These are phyloP conservation scores for Phytophthora pisi DNA, from an alignment of 352 stramenopile genomes.

Conservation along the genomic window DNA sequence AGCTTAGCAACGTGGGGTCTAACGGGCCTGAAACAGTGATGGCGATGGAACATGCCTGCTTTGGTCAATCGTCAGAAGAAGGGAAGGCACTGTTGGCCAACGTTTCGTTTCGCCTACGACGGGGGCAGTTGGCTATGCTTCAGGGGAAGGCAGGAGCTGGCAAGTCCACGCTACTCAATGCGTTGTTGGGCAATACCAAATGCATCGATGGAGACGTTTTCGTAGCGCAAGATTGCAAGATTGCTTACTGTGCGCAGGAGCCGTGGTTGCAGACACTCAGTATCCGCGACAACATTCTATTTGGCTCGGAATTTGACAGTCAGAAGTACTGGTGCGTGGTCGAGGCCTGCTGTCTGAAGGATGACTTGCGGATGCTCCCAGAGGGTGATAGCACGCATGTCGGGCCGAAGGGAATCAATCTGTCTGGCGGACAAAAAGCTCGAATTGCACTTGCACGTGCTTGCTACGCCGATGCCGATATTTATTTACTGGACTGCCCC, in stretches of 20 bases:
- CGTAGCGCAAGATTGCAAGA: conserved; percentile 38
- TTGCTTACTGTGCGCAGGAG: conserved; percentile 91
- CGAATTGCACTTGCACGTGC: conserved; percentile 63
- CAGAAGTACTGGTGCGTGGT: conserved; percentile 71
- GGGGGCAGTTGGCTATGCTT: conserved; percentile 60
- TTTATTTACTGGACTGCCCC: conserved; percentile 58
- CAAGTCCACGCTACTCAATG: conserved; percentile 65
- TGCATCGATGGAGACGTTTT: conserved; percentile 44
- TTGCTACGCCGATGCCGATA: conserved; percentile 58
- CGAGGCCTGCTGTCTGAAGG: conserved; percentile 57
- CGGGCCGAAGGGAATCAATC: conserved; percentile 57
- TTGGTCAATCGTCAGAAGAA: conserved; percentile 35
- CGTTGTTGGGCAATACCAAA: conserved; percentile 56
- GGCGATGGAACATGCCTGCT: conserved; percentile 50
- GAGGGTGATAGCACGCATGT: conserved; percentile 63
- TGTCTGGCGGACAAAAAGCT: conserved; percentile 62
- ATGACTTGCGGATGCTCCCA: conserved; percentile 49
- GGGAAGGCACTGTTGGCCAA: conserved; percentile 57
- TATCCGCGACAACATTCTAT: conserved; percentile 97
- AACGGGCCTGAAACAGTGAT: conserved; percentile 36
- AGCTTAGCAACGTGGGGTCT: conserved; percentile 4
- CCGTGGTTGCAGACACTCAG: conserved; percentile 97
- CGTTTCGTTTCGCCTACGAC: conserved; percentile 50
- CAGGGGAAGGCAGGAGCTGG: conserved; percentile 65
- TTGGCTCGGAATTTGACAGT: conserved; percentile 82